phyloP scores from a whole-genome alignment of 257 asterid species.

The Solanum virginianum region DNA sequence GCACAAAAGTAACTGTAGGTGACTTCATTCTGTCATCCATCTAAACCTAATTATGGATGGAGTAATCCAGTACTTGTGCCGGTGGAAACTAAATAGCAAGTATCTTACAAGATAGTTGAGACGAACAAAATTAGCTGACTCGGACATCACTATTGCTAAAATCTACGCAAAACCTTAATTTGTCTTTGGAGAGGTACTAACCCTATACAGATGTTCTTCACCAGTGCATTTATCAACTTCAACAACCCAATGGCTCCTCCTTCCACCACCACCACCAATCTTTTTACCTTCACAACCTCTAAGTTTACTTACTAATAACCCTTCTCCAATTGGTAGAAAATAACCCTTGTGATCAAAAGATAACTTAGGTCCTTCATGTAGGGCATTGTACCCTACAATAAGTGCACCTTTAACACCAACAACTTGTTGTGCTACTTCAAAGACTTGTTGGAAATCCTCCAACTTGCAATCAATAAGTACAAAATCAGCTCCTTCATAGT shows the following conservation, averaged over 20 bases:
- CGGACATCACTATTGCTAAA: neutral
- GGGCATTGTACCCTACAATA: slow-evolving; percentile 57
- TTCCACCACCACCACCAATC: neutral
- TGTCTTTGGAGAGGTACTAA: neutral
- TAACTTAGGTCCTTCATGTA: slow-evolving; percentile 20
- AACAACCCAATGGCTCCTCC: slow-evolving; percentile 47
- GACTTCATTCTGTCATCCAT: too few relatives aligned
- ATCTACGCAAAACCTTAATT: neutral
- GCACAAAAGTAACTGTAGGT: neutral
- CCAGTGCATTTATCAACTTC: slow-evolving; percentile 14
- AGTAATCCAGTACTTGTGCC: neutral
- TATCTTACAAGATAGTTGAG: neutral
- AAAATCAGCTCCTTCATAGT: slow-evolving; percentile 38
- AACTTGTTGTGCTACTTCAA: neutral
- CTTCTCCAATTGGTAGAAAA: slow-evolving; percentile 62
- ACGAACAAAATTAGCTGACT: neutral
- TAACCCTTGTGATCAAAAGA: slow-evolving; percentile 21
- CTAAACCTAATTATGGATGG: neutral
- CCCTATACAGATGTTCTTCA: neutral
- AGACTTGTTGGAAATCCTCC: slow-evolving; percentile 26
- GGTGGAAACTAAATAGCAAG: neutral
- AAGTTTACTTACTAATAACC: slow-evolving; percentile 33
- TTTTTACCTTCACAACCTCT: neutral
- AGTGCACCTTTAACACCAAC: neutral
- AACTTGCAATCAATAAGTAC: slow-evolving; percentile 51